phyloP scores from a whole-genome alignment of 257 asterid genomes.

The Primulina huaijiensis region DNA sequence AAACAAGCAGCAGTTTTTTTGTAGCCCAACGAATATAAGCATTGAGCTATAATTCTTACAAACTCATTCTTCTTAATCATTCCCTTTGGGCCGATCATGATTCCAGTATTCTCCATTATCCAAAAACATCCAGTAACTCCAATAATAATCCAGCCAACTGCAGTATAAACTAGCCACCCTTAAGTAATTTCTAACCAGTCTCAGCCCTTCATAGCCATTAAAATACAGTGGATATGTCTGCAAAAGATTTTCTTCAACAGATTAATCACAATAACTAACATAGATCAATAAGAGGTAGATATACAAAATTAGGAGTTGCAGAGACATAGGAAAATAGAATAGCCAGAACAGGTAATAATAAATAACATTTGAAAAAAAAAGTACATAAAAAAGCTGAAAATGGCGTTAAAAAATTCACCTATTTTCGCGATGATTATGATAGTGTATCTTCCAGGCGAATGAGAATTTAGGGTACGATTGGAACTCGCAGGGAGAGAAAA shows the following conservation, averaged over 20 bases:
- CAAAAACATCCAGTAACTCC: conserved; percentile 23
- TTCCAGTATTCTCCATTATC: conserved; percentile 40
- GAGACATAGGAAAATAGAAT: neutral
- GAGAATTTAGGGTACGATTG: conserved; percentile 30
- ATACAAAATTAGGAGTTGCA: neutral
- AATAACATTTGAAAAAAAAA: neutral
- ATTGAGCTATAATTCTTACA: conserved; percentile 62
- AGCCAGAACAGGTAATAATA: neutral
- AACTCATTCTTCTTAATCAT: conserved; percentile 62
- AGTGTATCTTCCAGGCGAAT: neutral
- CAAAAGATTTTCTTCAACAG: conserved; percentile 4
- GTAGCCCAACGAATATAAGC: conserved; percentile 72
- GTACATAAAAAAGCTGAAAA: neutral
- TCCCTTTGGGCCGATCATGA: conserved; percentile 55
- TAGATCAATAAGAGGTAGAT: neutral
- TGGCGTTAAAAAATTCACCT: conserved; percentile 1
- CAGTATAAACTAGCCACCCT: conserved; percentile 17
- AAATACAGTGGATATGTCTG: conserved; percentile 18
- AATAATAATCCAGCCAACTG: conserved; percentile 13
- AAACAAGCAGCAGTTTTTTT: conserved; percentile 59
- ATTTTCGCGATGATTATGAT: neutral
- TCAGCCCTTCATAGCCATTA: conserved; percentile 13
- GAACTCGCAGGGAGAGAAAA: conserved; percentile 23
- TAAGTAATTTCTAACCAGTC: conserved; percentile 13
- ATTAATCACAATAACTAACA: neutral